phyloP scores from a whole-genome alignment of 352 stramenopile genomes.

The Phytophthora hibernalis region DNA sequence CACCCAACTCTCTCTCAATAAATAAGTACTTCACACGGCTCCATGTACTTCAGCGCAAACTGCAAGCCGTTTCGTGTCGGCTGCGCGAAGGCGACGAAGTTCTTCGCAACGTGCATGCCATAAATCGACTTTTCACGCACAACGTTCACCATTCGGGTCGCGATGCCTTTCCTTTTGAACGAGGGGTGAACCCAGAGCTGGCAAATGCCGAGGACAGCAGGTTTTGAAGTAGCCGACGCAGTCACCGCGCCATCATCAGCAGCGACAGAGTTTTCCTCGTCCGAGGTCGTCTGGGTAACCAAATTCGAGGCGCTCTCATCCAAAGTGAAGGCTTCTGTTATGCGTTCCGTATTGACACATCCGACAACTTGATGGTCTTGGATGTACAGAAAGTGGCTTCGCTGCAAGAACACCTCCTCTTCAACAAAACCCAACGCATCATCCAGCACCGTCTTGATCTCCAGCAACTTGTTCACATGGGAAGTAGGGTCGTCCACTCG shows the following conservation, averaged over 20 bases:
- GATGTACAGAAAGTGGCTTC: constrained; percentile 70
- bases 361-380: constrained; percentile 65
- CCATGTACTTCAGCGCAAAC: constrained; percentile 69
- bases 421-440: constrained; percentile 75
- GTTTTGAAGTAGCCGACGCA: constrained; percentile 20
- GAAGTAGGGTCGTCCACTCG: constrained; percentile 52
- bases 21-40: constrained; percentile 55
- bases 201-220: constrained; percentile 65
- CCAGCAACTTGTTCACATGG: constrained; percentile 76
- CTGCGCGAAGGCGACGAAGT: constrained; percentile 73
- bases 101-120: constrained; percentile 59
- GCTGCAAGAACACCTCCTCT: constrained; percentile 54
- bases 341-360: constrained; percentile 63
- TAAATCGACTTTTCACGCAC: constrained; percentile 79
- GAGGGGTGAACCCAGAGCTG: constrained; percentile 77
- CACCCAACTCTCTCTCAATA: constrained; percentile 37
- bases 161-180: constrained; percentile 58
- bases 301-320: constrained; percentile 29
- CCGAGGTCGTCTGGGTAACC: neutral
- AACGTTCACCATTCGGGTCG: constrained; percentile 65
- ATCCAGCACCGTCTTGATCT: constrained; percentile 76
- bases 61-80: constrained; percentile 67
- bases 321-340: constrained; percentile 52
- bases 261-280: constrained; percentile 10
- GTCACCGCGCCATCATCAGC: constrained; percentile 21